Base-by-base conservation (phyloP, 345 rosid species). In the Bretschneidera sinensis region DNA sequence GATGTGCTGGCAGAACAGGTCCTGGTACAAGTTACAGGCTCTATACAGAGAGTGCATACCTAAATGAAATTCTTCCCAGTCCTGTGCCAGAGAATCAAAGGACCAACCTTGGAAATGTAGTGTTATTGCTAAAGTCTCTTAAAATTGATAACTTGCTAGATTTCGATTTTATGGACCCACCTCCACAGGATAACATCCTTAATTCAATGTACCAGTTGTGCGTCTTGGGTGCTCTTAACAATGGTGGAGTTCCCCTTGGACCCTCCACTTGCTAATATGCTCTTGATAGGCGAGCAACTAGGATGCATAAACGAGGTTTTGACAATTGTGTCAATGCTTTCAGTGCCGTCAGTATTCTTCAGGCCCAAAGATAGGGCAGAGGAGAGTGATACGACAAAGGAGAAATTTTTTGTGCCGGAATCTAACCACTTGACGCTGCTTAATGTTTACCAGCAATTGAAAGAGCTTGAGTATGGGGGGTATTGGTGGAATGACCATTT, bases 151-250 rank as follows among this genome's bases (percentile, higher is more conserved):
- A 94, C 78, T 74, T 90, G 78, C 83, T 94, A 34, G 96, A 90
- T 72, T 94, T 94, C 58, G 99, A 94, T 67, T 94, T 94, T 65
- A 94, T 94, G 99, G 99, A 94, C 69, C 99, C 99, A 19, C 99
- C 99, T 35, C 99, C 99, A 0, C 96, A 90, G 69, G 99, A 94
- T 31, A 94, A 94, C 82, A 94, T 94, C 71, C 91, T 90, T 21
- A 94, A 90, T 69, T 94, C 99, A 6, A 90, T 94, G 99, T 88
- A 94, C 78, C 99, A 94, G 78, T 66, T 94, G 58, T 90, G 99
- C 97, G 97, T 94, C 34, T 63, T 94, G 83, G 97, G 96, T 35
- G 99, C 97, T 14, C 95, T 90, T 18, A 85, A 80, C 75, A 94
- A 94, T 94, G 99, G 95, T 94, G 55, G 99, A 90, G 77, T 90